Base-by-base conservation (phyloP, 179 eudicot species). In the Amaranthus tricolor region DNA sequence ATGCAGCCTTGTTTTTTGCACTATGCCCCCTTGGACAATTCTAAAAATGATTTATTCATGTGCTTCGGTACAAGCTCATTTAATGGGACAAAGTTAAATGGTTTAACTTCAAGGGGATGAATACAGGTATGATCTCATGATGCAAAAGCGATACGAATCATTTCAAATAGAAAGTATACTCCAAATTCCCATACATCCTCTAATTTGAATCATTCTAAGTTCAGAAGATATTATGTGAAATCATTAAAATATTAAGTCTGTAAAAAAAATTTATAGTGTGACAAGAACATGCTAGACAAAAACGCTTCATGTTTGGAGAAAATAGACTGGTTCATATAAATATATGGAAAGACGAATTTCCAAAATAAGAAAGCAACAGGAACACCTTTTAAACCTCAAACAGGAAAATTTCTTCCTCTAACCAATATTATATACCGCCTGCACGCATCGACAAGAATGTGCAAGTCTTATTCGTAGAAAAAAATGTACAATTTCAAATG, bases 361-460 rank as follows among this genome's bases (percentile, higher is more conserved):
- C 15, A 21, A 59, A 9, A 1, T 60, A 21, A 59, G 43, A 59
- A 1, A 63, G n/a, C 16, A 40, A 40, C 47, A 14, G 24, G 10
- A 3, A 51, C 53, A 48, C 59, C n/a, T 51, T 51, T 21, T 11
- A 53, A 69, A 59, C 49, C 40, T 15, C 3, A 53, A 54, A 52
- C 1, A 24, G 15, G 72, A 52, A 52, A 13, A 3, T 3, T 24
- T 53, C 58, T 16, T 11, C 49, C 7, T 20, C 11, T 21, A 21
- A 7, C 15, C 21, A 52, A 16, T 15, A 53, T 52, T 50, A 52
- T 24, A 24, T 31, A 52, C n/a, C 14, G 50, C 31, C 59, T 31
- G 13, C 60, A 69, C 54, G 60, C 7, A 11, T 14, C 5, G 72
- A 69, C 48, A 69, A 69, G 61, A 24, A 53, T 53, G 20, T 68